Conservation (phyloP, 2,329 filamentous ascomycete genomes). For the Alternaria burnsii region DNA sequence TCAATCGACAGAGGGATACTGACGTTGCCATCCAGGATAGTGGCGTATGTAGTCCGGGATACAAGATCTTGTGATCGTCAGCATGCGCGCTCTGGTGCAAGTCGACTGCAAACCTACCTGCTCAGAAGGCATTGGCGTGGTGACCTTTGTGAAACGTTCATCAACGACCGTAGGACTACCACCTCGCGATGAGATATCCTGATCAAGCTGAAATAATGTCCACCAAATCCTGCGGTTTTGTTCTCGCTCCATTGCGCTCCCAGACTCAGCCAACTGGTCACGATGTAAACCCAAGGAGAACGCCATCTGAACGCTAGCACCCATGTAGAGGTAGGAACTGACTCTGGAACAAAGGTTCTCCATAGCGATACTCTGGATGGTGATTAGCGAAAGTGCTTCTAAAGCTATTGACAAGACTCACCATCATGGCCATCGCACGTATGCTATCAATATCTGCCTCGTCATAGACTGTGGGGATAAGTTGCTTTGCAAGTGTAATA, state of each 20-base stretch:
- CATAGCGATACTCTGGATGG: constrained; percentile 42
- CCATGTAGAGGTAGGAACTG: constrained; percentile 49
- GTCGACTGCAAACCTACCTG: constrained; percentile 29
- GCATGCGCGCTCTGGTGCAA: not conserved
- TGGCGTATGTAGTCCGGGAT: constrained; percentile 48
- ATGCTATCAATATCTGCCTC: constrained; percentile 51
- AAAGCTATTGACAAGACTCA: constrained; percentile 16
- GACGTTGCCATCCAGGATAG: constrained; percentile 44
- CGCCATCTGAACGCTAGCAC: constrained; percentile 48
- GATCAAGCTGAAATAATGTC: constrained; percentile 48
- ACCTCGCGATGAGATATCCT: constrained; percentile 48
- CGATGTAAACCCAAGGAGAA: constrained; percentile 49
- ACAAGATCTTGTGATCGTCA: constrained; percentile 34
- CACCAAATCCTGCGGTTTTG: constrained; percentile 51
- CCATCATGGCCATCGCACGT: constrained; percentile 47
- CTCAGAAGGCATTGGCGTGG: constrained; percentile 44
- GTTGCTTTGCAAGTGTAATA: constrained; percentile 43
- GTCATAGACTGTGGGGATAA: constrained; percentile 46
- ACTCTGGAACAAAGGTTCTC: constrained; percentile 48
- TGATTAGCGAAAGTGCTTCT: constrained; percentile 11
- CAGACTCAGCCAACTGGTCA: constrained; percentile 42
- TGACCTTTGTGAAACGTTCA: constrained; percentile 43
- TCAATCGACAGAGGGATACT: constrained; percentile 43
- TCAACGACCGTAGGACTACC: constrained; percentile 48
- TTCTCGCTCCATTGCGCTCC: constrained; percentile 40